Evolutionary conservation across 202 grass and related monocot species (phyloP), one percentile per base, ranked within the genome.

Genomic region (Panicum virgatum): DNA sequence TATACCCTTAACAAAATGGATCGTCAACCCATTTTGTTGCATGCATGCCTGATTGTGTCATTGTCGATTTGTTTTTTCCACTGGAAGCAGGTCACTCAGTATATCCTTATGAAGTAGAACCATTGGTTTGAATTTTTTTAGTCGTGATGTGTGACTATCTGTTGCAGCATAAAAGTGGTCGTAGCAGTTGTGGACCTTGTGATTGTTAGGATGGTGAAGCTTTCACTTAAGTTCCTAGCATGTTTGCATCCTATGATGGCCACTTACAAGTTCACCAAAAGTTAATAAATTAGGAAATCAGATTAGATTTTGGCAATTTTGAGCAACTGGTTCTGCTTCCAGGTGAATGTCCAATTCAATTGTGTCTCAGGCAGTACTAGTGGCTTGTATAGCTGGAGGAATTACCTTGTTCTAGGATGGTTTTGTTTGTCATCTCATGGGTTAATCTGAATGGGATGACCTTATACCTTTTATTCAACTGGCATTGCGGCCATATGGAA

Each of bases 231-330:
- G 40, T 59, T 67, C 15, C 22, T 86, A 40, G 42, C 75, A 60
- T n/a, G 14, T 58, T 57, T 19, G 4, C 43, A 32, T 20, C 75
- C 14, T 29, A 73, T 52, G 4, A 57, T 72, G 51, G 58, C 27
- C 72, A 27, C 65, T 5, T 51, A 71, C 29, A 83, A 67, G 43
- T 64, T 64, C n/a, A 29, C 12, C 18, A 15, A 13, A 76, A 27
- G 27, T 66, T 44, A 71, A 78, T 50, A 50, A 72, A 29, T 39
- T 64, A 69, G 34, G 32, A 22, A 62, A 61, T 16, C 58, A 13
- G 69, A 80, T 44, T n/a, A 69, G 1, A 68, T 69, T 64, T 75
- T 80, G 62, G 60, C 25, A 75, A 75, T 80, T 76, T 67, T 79
- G 51, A 63, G 18, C 37, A 80, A 69, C 32, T n/a, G 13, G 7